Percentiles rank a stretch among this genome's conserved stretches.
Conservation (phyloP, 352 stramenopile species). For the Globisporangium heterothallicum region DNA sequence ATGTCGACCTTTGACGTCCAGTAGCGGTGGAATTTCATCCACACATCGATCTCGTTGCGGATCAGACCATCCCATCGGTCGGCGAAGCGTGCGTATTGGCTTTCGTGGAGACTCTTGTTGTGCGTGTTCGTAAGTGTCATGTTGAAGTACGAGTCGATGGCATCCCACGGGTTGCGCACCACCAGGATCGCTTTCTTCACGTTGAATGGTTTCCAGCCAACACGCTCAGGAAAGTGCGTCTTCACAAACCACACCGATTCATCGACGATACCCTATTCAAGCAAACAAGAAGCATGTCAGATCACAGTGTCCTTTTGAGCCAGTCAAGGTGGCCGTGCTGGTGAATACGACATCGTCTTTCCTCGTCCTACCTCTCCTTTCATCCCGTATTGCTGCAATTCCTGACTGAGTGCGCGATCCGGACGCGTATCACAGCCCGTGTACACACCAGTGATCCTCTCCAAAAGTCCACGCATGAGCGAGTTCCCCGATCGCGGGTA, state of each 20-base stretch:
- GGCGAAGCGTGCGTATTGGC: conserved; percentile 82
- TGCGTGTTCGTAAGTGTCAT: conserved; percentile 94
- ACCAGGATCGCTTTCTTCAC: conserved; percentile 83
- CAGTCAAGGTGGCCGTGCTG: too few relatives aligned
- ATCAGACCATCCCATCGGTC: conserved; percentile 88
- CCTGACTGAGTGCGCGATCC: conserved; percentile 89
- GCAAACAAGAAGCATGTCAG: conserved; percentile 18
- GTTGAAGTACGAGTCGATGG: conserved; percentile 99
- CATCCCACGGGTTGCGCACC: conserved; percentile 96
- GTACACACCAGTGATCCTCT: conserved; percentile 92
- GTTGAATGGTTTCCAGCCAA: conserved; percentile 84
- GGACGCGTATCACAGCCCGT: conserved; percentile 96
- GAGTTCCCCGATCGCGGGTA: conserved; percentile 98
- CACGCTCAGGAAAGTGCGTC: conserved; percentile 96
- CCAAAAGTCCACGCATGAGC: conserved; percentile 93
- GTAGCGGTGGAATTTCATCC: conserved; percentile 89
- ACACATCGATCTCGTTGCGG: conserved; percentile 88
- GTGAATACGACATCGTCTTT: neutral
- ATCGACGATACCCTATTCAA: conserved; percentile 90
- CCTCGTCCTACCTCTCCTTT: conserved; percentile 55
- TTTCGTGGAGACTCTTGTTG: conserved; percentile 87
- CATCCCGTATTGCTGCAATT: conserved; percentile 87
- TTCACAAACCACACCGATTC: conserved; percentile 96
- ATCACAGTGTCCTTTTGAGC: neutral
- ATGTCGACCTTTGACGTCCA: conserved; percentile 89